Evolutionary conservation across 768 basidiomycete species (phyloP), one percentile per base, ranked within the genome.

Genomic region (Tylopilus rubrobrunneus): DNA sequence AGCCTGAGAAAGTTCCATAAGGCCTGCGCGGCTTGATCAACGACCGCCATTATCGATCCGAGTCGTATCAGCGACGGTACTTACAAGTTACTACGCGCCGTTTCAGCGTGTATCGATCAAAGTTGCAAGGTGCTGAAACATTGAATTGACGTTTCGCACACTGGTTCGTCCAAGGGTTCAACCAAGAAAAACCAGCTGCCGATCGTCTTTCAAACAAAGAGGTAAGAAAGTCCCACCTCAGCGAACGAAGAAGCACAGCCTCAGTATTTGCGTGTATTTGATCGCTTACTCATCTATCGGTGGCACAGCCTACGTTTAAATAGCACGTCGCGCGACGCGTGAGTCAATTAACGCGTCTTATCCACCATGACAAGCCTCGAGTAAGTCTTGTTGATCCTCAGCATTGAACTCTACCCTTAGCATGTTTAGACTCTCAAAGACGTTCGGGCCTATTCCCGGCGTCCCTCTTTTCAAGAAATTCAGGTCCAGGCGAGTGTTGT

Each of bases 361-460:
- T 51, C 34, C 48, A 36, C 36, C 43, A 67, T 65, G 64, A 34
- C 62, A 1, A 14, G 34, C 14, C 11, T 34, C 5, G 34, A 15
- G 63, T 67, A 14, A 53, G 66, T 57, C 8, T 5, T 7, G 4
- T 43, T 43, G 0, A 6, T 19, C 31, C 19, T 25, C 29, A 7
- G 0, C 4, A 12, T 39, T 9, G 39, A 17, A 5, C 23, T 2
- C 23, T 28, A 2, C 34, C 9, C 44, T 46, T 29, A 52, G 2
- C 19, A 8, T 14, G 1, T 21, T 21, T 17, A 69, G 67, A 17
- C 54, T 45, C 2, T 7, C 53, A 8, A 59, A 49, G 7, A 28
- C 45, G 11, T 66, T 63, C 28, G 74, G 74, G 1, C 65, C 74
- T 21, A 68, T 76, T 6, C 52, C 56, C 1, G 66, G 57, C 0